Evolutionary conservation across 768 basidiomycete genomes (phyloP), one percentile per base, ranked within the genome.

Genomic region (Russula vinacea): DNA sequence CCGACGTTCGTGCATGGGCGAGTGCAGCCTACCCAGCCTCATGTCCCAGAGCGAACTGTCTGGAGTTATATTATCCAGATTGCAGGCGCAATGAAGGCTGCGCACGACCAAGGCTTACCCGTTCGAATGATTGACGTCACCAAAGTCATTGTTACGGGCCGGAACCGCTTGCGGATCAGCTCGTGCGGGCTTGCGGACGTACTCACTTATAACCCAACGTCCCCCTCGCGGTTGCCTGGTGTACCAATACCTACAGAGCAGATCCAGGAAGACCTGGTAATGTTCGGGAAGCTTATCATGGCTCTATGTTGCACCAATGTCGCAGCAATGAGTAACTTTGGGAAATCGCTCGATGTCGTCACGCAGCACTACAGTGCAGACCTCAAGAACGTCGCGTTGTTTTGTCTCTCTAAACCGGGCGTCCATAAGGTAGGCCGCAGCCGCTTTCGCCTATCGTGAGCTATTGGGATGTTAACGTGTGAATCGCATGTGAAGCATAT

Each of bases 61-160:
- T 99, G 97, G 97, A 88, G 89, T 3, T 98, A 94, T 71, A 84
- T 97, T 54, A 82, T 93, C 24, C 97, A 99, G 74, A 84, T 98
- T 61, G 87, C 89, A 5, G 87, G 83, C 65, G 95, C 92, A 1
- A 84, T 98, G 74, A 93, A 89, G 75, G 84, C 83, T 51, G 87
- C 90, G 0, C 97, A 99, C 72, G 87, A 88, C 56, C 81, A 81
- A 3, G 90, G 91, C 0, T 77, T 92, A 56, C 90, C 94, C 0
- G 81, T 93, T 45, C 81, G 94, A 45, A 85, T 87, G 75, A 76
- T 98, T 24, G 97, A 98, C 66, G 81, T 85, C 10, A 89, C 87
- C 26, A 97, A 97, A 77, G 83, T 99, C 49, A 71, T 99, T 56
- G 75, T 96, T 35, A 95, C 93, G 1, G 89, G 92, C 19, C 87